Conservation (phyloP, 805 yeast genomes). For the Metschnikowia drakensbergensis region DNA sequence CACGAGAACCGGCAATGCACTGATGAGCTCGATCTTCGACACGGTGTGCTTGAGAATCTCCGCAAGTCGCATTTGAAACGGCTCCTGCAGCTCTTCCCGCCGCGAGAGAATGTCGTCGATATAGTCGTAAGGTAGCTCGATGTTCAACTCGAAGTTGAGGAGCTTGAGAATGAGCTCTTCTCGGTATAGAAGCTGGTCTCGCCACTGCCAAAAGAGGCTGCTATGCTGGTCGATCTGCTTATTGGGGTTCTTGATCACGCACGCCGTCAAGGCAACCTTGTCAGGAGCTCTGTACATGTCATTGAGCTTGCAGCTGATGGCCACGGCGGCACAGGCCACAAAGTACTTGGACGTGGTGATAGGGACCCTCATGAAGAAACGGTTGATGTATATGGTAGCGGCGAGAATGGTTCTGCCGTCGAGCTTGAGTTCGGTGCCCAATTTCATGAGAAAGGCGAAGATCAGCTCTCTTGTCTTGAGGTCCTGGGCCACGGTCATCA, state of each 20-base stretch:
- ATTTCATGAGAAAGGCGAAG: slow-evolving; percentile 34
- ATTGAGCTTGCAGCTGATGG: slow-evolving; percentile 41
- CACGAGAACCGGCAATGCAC: slow-evolving; percentile 37
- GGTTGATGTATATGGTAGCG: slow-evolving; percentile 36
- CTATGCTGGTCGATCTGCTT: slow-evolving; percentile 36
- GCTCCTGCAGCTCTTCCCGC: slow-evolving; percentile 10
- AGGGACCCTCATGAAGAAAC: slow-evolving; percentile 41
- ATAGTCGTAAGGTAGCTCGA: slow-evolving; percentile 38
- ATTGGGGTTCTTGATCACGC: slow-evolving; percentile 33
- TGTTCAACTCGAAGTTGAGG: slow-evolving; percentile 37
- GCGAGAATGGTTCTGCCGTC: slow-evolving; percentile 42
- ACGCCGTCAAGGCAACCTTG: slow-evolving; percentile 38
- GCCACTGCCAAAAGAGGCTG: slow-evolving; percentile 41
- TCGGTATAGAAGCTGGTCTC: slow-evolving; percentile 41
- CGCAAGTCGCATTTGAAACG: slow-evolving; percentile 12
- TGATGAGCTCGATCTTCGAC: slow-evolving; percentile 35
- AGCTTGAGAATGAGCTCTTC: slow-evolving; percentile 39
- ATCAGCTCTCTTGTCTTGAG: slow-evolving; percentile 35
- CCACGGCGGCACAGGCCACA: slow-evolving; percentile 42
- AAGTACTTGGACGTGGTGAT: slow-evolving; percentile 42
- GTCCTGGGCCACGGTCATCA: slow-evolving; percentile 35
- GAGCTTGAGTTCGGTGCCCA: slow-evolving; percentile 35
- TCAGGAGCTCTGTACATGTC: slow-evolving; percentile 44
- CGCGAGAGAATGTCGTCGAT: slow-evolving; percentile 22
- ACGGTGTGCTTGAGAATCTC: slow-evolving; percentile 29